Conservation (phyloP, 2,329 filamentous ascomycete genomes). For the Alternaria brassicae region DNA sequence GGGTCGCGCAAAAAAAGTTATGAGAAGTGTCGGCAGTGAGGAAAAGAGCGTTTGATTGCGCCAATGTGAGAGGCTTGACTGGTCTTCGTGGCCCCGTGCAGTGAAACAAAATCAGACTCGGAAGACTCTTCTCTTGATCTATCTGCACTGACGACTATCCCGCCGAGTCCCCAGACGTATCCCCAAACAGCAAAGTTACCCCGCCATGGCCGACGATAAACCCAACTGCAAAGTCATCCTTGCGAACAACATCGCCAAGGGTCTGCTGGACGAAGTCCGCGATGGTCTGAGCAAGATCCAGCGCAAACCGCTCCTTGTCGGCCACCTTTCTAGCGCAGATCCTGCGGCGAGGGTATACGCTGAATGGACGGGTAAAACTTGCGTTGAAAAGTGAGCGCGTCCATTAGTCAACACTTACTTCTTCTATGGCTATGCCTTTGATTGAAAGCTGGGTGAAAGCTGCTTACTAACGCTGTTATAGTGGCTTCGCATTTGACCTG, state of each 20-base stretch:
- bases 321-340: conserved; percentile 91
- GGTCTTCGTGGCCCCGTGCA: neutral
- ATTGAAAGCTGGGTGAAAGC: neutral
- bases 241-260: conserved; percentile 85
- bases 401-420: neutral
- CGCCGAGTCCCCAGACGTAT: conserved; percentile 3
- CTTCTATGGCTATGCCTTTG: neutral
- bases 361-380: conserved; percentile 97
- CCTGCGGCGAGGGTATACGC: conserved; percentile 92
- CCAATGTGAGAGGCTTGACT: conserved; percentile 1
- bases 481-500: conserved; percentile 89
- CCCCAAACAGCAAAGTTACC: conserved; percentile 16
- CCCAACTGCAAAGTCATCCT: conserved; percentile 88
- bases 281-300: conserved; percentile 75
- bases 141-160: neutral
- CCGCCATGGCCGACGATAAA: conserved; percentile 49
- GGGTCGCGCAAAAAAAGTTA: conserved; percentile 18
- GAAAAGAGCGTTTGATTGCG: conserved; percentile 1
- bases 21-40: conserved; percentile 7
- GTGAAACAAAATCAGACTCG: neutral
- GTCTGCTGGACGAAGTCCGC: conserved; percentile 77
- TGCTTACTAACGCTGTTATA: conserved; percentile 47
- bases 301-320: conserved; percentile 79
- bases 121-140: neutral
- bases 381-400: conserved; percentile 83